phyloP scores from a whole-genome alignment of 257 asterid genomes.

The Orobanche coerulescens region DNA sequence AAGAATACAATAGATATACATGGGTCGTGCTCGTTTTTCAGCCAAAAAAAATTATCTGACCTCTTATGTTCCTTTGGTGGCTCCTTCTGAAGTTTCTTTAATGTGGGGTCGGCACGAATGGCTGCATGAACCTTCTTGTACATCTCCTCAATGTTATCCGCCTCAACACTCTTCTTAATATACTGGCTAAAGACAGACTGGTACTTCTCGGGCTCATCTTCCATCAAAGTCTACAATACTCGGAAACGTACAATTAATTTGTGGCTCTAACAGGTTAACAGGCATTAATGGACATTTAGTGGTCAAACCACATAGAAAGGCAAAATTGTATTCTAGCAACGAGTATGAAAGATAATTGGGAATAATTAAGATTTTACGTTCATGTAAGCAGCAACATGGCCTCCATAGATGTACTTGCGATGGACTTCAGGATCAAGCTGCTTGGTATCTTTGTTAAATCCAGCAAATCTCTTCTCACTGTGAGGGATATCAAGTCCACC shows the following conservation, averaged over 20 bases:
- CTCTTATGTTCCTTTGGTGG: constrained; percentile 8
- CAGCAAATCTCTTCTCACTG: constrained; percentile 9
- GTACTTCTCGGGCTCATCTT: constrained; percentile 13
- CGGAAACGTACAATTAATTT: neutral
- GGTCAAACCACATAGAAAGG: neutral
- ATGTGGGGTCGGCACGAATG: neutral
- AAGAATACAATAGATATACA: neutral
- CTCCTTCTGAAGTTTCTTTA: neutral
- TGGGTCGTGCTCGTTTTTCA: neutral
- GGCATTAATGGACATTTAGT: neutral
- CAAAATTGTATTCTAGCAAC: neutral
- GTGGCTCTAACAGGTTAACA: neutral
- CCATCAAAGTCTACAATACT: neutral
- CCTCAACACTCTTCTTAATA: constrained; percentile 3
- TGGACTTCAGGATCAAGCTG: constrained; percentile 5
- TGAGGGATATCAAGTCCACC: constrained; percentile 8
- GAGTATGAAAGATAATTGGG: neutral
- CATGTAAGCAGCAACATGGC: constrained; percentile 12
- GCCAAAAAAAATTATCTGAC: neutral
- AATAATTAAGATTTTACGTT: neutral
- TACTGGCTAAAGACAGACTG: constrained; percentile 6
- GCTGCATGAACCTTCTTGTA: constrained; percentile 16
- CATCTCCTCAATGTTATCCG: constrained; percentile 8
- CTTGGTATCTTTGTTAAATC: constrained; percentile 7
- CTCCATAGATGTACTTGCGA: constrained; percentile 12